Evolutionary conservation across 768 basidiomycete species (phyloP).

Genomic region (Mycena chlorophos): DNA sequence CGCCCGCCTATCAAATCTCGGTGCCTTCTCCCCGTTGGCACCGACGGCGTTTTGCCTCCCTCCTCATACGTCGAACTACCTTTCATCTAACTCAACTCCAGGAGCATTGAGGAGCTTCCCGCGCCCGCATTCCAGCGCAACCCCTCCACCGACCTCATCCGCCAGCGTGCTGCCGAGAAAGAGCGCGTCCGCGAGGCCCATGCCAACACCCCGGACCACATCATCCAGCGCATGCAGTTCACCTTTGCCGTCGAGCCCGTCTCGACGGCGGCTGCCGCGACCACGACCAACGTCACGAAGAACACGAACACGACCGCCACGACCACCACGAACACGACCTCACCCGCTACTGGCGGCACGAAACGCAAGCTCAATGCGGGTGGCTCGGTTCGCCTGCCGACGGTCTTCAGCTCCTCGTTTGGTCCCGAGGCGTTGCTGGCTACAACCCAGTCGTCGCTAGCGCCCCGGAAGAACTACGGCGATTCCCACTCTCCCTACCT

Average conservation of each 20-base stretch:
- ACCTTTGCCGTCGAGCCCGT: conserved; percentile 78
- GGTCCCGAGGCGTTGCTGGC: conserved; percentile 76
- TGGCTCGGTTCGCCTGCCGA: conserved; percentile 61
- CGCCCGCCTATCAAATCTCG: conserved; percentile 28
- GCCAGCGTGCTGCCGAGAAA: conserved; percentile 77
- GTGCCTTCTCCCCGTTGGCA: conserved; percentile 26
- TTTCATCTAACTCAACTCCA: conserved; percentile 29
- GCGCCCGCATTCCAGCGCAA: conserved; percentile 82
- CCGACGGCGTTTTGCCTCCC: background rate
- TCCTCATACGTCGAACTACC: conserved; percentile 20
- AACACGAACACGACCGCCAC: conserved; percentile 35
- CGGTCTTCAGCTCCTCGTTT: conserved; percentile 73
- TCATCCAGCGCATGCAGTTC: conserved; percentile 87
- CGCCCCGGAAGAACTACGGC: conserved; percentile 73
- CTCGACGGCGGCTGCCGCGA: conserved; percentile 61
- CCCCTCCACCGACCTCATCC: conserved; percentile 76
- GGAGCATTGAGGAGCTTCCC: conserved; percentile 82
- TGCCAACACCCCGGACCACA: conserved; percentile 63
- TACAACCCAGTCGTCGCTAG: conserved; percentile 54
- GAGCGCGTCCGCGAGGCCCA: conserved; percentile 76
- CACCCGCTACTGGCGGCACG: background rate
- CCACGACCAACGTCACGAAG: conserved; percentile 43
- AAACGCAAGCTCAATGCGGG: conserved; percentile 24
- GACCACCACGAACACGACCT: conserved; percentile 19
- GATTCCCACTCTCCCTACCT: conserved; percentile 60